Base-by-base conservation (phyloP, 306 rosid genomes). In the Amphicarpaea edgeworthii region DNA sequence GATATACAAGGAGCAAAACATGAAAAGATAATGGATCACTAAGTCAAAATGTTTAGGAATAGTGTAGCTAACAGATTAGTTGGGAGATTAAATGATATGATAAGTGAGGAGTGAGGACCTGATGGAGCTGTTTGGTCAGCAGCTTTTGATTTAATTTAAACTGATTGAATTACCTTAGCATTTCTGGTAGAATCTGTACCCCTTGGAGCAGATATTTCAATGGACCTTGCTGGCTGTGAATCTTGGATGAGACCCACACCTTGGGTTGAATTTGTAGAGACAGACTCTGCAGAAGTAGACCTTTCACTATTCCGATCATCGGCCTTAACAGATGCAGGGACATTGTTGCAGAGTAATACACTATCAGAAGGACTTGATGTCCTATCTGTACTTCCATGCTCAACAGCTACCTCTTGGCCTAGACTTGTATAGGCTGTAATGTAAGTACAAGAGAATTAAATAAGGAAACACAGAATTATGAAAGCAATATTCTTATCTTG, bases 141-240 rank as follows among this genome's bases (percentile, higher is more conserved):
- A 72, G 63, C 47, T 53, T 42, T 30, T 76, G 63, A 80, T 43
- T 50, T 23, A 43, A 26, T 58, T 59, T 60, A 75, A 34, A 62
- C 12, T 55, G 58, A 68, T 72, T 60, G 34, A 65, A 63, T 82
- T 72, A 93, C 98, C 96, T 93, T 91, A 40, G 86, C 71, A 75
- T 66, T 89, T 86, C 68, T 87, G 49, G 84, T 83, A 62, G 84
- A 70, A 67, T 81, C 89, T 47, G 91, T 63, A 72, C 77, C 75
- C 65, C 74, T 88, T 73, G 81, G 70, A 72, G 79, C 77, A 69
- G 72, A 78, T 38, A 80, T 77, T 74, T 86, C 86, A 63, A 83
- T 81, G 43, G 90, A 51, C 38, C 73, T 79, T 59, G 77, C 53
- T 41, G 79, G 80, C 54, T 19, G 83, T 2, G 90, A 81, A 55